phyloP scores from a whole-genome alignment of 306 rosid species.

The Abrus precatorius region DNA sequence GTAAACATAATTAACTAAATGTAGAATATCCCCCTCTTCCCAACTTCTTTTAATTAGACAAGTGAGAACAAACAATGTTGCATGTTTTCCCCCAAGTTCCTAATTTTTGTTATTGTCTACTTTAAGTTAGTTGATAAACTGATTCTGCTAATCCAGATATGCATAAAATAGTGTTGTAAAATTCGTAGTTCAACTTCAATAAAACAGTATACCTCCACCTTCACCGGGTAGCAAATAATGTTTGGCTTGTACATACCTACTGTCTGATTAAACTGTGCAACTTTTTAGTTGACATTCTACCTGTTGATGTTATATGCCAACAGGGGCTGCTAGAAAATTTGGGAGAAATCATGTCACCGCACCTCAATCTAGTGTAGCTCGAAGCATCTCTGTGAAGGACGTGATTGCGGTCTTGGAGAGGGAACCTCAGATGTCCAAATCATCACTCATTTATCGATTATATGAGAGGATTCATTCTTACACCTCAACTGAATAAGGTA shows the following conservation, averaged over 20 bases:
- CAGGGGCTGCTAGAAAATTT: slow-evolving; percentile 65
- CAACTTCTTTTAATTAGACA: slow-evolving; percentile 6
- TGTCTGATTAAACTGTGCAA: slow-evolving; percentile 29
- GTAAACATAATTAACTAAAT: slow-evolving; percentile 22
- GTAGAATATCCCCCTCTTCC: slow-evolving; percentile 11
- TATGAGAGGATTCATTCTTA: slow-evolving; percentile 68
- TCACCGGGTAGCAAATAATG: slow-evolving; percentile 7
- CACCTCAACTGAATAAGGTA: slow-evolving; percentile 55
- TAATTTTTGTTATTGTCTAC: not conserved
- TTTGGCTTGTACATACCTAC: not conserved
- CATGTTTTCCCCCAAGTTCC: not conserved
- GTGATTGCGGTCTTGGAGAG: slow-evolving; percentile 90
- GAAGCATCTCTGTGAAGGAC: slow-evolving; percentile 79
- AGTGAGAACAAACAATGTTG: not conserved
- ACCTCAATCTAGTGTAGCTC: slow-evolving; percentile 66
- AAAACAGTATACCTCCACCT: slow-evolving; percentile 1
- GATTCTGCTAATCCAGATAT: slow-evolving; percentile 18
- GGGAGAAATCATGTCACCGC: slow-evolving; percentile 66
- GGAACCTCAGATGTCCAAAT: slow-evolving; percentile 91
- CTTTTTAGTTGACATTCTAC: slow-evolving; percentile 32
- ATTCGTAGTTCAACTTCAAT: not conserved
- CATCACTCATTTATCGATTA: slow-evolving; percentile 71
- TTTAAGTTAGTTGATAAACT: slow-evolving; percentile 3
- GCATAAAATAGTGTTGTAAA: not conserved
- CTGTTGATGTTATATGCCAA: slow-evolving; percentile 24